Evolutionary conservation across 2,329 filamentous ascomycete species (phyloP).

Genomic region (Rhinocladiella mackenziei): DNA sequence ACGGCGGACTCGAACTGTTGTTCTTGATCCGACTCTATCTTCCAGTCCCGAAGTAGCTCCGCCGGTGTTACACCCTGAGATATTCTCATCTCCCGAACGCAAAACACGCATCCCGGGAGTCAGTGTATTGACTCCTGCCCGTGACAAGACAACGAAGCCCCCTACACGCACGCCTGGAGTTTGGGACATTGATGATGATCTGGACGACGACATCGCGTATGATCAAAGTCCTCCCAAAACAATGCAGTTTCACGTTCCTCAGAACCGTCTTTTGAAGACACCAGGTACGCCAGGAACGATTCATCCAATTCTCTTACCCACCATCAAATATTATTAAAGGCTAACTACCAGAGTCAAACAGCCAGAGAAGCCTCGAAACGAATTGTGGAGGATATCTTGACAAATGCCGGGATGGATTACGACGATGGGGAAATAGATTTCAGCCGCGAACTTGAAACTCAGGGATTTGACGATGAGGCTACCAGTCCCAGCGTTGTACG

Average conservation of each 20-base stretch:
- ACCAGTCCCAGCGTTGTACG: conserved; percentile 46
- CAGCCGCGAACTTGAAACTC: conserved; percentile 25
- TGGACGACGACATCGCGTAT: conserved; percentile 51
- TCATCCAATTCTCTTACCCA: too few species aligned
- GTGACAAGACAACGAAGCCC: conserved; percentile 5
- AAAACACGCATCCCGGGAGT: conserved; percentile 61
- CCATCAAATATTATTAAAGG: neutral
- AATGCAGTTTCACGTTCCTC: conserved; percentile 51
- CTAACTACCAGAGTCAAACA: conserved; percentile 24
- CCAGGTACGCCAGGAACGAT: conserved; percentile 37
- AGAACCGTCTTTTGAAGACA: conserved; percentile 47
- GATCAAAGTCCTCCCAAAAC: conserved; percentile 85
- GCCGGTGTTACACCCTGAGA: conserved; percentile 77
- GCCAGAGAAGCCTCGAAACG: conserved; percentile 49
- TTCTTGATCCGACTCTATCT: conserved; percentile 45
- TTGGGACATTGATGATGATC: conserved; percentile 71
- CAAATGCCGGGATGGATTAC: conserved; percentile 41
- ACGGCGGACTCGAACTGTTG: conserved; percentile 29
- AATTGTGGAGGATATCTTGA: conserved; percentile 47
- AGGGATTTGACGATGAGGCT: conserved; percentile 36
- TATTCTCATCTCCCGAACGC: conserved; percentile 69
- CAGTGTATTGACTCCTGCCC: conserved; percentile 71
- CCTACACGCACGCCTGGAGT: conserved; percentile 46
- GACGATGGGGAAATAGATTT: conserved; percentile 32
- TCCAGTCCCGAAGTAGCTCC: conserved; percentile 69